Conservation (phyloP, 306 rosid species). For the Inga leiocalycina region DNA sequence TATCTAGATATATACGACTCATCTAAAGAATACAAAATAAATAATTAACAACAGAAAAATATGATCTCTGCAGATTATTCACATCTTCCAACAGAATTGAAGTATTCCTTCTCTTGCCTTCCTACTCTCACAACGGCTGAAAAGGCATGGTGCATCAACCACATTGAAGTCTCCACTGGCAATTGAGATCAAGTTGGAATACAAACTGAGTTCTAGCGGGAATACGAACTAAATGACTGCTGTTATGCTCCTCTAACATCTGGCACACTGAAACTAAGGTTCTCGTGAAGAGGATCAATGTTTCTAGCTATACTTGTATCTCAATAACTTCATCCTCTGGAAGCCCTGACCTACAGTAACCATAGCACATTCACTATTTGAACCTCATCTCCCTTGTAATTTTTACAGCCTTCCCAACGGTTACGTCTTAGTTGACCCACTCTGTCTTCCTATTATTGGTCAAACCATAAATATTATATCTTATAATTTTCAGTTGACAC, state of each 20-base stretch:
- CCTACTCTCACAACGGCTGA: not conserved
- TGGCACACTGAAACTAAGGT: not conserved
- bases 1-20: not conserved
- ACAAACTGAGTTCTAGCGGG: too few relatives aligned
- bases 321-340: not conserved
- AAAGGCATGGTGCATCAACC: not conserved
- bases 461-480: not conserved
- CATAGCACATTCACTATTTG: not conserved
- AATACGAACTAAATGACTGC: not conserved
- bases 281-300: not conserved
- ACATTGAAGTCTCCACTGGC: not conserved
- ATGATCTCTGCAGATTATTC: not conserved
- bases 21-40: too few relatives aligned
- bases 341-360: not conserved
- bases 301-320: not conserved
- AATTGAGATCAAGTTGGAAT: not conserved
- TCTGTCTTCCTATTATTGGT: not conserved
- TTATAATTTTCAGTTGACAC: not conserved
- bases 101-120: not conserved
- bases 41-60: not conserved
- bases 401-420: not conserved
- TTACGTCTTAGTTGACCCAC: not conserved
- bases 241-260: not conserved
- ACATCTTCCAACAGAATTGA: too few relatives aligned
- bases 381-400: not conserved